Base-by-base conservation (phyloP, 768 basidiomycete species). In the Xanthoconium stramineum region DNA sequence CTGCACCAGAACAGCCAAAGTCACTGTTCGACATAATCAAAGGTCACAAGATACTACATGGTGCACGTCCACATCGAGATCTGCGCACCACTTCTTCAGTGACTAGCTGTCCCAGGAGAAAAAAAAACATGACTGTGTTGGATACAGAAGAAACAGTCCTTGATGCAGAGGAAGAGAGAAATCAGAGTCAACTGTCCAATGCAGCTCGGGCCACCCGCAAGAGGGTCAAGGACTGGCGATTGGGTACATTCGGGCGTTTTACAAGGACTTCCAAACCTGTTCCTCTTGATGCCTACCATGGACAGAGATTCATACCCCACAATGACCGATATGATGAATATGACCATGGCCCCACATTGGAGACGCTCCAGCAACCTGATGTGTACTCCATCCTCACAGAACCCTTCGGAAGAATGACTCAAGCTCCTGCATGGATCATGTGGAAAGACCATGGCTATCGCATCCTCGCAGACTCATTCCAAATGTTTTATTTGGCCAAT, bases 361-460 rank as follows among this genome's bases (percentile, higher is more conserved):
- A 61, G 2, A 53, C 55, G 52, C 53, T 61, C 12, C 47, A 47
- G 17, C 51, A 50, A 4, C 56, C 56, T 3, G 50, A 49, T 1
- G 42, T 57, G 0, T 57, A 53, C 9, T 46, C 47, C 5, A 53
- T 60, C 0, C 2, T 52, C 0, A 59, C 50, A 3, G 3, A 35
- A 15, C 42, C 51, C 5, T 50, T 44, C 11, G 6, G 49, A 2
- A 24, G 46, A 0, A 59, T 59, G 51, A 6, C 12, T 3, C 35
- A 44, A 10, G 37, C 36, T 0, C 15, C 58, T 14, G 32, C 50
- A 3, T 58, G 56, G 59, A 47, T 40, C 13, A 60, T 60, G 56
- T 59, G 58, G 47, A 12, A 28, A 2, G 55, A 59, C 11, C 50
- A 59, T 57, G 58, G 55, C 5, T 59, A 52, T 39, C 32, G 30